Conservation (phyloP, 176 grass and related monocot genomes). For the Coix lacrymajobi region DNA sequence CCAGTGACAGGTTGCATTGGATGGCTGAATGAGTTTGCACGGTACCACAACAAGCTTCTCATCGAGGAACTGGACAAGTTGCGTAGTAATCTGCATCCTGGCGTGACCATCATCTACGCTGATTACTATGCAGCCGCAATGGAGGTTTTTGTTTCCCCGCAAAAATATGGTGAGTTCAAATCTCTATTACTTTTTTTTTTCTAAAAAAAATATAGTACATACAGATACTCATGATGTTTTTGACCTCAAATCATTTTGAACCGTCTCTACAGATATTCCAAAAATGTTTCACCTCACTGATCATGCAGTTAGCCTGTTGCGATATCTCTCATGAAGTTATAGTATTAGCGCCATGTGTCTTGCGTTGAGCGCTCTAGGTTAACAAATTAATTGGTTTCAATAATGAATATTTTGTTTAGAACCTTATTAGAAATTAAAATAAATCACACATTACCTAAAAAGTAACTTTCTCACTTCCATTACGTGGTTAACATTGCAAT, state of each 20-base stretch:
- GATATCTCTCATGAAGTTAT: too few species aligned
- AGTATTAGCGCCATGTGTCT: background rate
- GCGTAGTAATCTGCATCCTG: constrained; percentile 41
- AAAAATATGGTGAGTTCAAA: constrained; percentile 48
- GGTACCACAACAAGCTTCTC: constrained; percentile 66
- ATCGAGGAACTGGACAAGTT: constrained; percentile 38
- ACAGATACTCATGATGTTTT: too few species aligned
- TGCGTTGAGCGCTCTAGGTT: too few species aligned
- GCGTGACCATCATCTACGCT: constrained; percentile 61
- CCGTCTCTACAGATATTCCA: too few species aligned
- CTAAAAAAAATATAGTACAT: background rate
- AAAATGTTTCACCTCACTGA: too few species aligned
- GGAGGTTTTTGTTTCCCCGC: constrained; percentile 44
- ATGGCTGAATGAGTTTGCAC: constrained; percentile 70
- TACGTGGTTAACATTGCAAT: background rate
- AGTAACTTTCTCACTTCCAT: background rate
- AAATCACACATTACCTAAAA: background rate
- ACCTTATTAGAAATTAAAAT: background rate
- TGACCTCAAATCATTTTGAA: too few species aligned
- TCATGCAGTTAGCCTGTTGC: too few species aligned
- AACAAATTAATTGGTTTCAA: background rate
- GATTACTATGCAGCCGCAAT: constrained; percentile 74
- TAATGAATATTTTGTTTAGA: background rate
- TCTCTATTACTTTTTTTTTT: background rate
- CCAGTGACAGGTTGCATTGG: constrained; percentile 62